These are phyloP conservation scores for Cladosporium austrohemisphaericum DNA, from an alignment of 2,329 filamentous ascomycete species.

Conservation along the genomic window DNA sequence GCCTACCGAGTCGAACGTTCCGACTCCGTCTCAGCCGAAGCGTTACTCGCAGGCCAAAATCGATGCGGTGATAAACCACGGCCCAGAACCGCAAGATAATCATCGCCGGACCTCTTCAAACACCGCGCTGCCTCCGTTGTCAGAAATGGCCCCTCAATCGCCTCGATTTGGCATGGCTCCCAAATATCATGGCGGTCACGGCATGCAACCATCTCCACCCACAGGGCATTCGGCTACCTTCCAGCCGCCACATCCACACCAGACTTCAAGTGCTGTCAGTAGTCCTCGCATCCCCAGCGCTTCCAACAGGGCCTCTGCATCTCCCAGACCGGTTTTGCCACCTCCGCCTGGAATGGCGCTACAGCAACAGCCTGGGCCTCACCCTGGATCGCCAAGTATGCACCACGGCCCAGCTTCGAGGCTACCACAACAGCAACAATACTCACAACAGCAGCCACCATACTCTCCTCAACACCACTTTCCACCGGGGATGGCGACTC, in stretches of 20 bases:
- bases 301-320: constrained; percentile 31
- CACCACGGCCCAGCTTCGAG: constrained; percentile 16
- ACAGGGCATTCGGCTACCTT: constrained; percentile 32
- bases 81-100: constrained; percentile 32
- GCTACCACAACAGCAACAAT: constrained; percentile 19
- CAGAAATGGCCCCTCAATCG: constrained; percentile 34
- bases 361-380: constrained; percentile 20
- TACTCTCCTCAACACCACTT: constrained; percentile 17
- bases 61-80: constrained; percentile 36
- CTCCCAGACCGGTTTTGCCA: constrained; percentile 36
- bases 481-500: constrained; percentile 26
- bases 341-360: constrained; percentile 35
- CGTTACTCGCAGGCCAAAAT: constrained; percentile 33
- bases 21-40: constrained; percentile 20
- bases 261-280: constrained; percentile 19
- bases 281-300: constrained; percentile 34
- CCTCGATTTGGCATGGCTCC: constrained; percentile 28
- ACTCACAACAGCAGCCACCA: constrained; percentile 28
- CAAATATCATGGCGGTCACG: constrained; percentile 24
- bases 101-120: constrained; percentile 31
- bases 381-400: constrained; percentile 17
- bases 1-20: constrained; percentile 11
- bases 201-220: constrained; percentile 33
- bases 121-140: constrained; percentile 32
- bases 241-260: constrained; percentile 30